Conservation (phyloP, 2,329 filamentous ascomycete genomes). For the Lachnellula occidentalis region DNA sequence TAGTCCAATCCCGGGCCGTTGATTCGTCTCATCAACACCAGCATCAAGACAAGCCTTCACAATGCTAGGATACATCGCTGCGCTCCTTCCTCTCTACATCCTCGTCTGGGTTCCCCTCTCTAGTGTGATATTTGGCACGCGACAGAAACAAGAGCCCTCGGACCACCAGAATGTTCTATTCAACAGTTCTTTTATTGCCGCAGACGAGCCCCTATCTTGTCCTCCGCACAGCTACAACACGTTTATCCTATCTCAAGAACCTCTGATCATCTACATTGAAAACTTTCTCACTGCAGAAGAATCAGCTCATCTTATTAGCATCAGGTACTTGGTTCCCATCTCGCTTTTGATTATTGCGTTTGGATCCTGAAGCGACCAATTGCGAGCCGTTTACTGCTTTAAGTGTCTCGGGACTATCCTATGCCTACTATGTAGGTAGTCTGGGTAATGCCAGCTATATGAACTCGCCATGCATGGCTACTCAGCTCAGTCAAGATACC, state of each 20-base stretch:
- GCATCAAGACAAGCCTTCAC: slow-evolving; percentile 4
- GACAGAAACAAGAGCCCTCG: background rate
- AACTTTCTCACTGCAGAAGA: slow-evolving; percentile 46
- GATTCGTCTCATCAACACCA: background rate
- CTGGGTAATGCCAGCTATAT: too few relatives aligned
- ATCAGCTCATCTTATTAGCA: slow-evolving; percentile 42
- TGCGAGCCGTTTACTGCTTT: too few relatives aligned
- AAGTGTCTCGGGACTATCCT: too few relatives aligned
- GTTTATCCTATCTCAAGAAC: slow-evolving; percentile 47
- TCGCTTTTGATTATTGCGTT: background rate
- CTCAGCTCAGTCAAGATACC: too few relatives aligned
- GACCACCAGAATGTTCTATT: slow-evolving; percentile 8
- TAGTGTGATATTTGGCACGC: slow-evolving; percentile 18
- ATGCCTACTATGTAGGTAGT: too few relatives aligned
- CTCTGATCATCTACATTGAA: slow-evolving; percentile 54
- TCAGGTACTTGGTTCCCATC: slow-evolving; percentile 41
- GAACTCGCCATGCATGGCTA: too few relatives aligned
- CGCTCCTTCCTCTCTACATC: slow-evolving; percentile 26
- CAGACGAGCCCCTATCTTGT: slow-evolving; percentile 25
- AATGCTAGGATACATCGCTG: slow-evolving; percentile 28
- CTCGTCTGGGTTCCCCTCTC: slow-evolving; percentile 26
- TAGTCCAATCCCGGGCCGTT: too few relatives aligned
- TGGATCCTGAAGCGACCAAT: background rate
- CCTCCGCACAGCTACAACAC: slow-evolving; percentile 29
- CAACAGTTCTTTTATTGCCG: slow-evolving; percentile 28